Percentiles rank a stretch among this genome's conserved stretches.
Evolutionary conservation across 352 stramenopile species (phyloP).

Genomic region (Globisporangium cederbergense): DNA sequence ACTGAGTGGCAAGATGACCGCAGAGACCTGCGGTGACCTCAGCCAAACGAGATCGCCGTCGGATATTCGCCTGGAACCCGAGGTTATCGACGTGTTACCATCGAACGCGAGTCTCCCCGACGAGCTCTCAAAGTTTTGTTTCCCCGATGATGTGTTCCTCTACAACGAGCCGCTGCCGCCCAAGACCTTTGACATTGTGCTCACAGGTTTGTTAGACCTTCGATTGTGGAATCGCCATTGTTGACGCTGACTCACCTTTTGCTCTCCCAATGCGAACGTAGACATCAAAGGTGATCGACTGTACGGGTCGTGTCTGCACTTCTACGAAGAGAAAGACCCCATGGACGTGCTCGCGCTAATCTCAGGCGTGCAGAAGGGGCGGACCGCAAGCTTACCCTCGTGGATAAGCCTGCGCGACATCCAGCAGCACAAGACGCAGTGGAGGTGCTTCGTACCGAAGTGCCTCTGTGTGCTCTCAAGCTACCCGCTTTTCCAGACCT

Average conservation of each 20-base stretch:
- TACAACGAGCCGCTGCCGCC: slow-evolving; percentile 33
- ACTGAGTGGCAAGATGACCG: slow-evolving; percentile 42
- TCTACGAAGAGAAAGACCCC: slow-evolving; percentile 54
- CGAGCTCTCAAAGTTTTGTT: slow-evolving; percentile 73
- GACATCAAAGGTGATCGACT: slow-evolving; percentile 54
- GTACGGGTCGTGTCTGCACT: slow-evolving; percentile 65
- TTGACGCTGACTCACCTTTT: background rate
- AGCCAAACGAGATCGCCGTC: slow-evolving; percentile 31
- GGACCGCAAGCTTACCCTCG: slow-evolving; percentile 41
- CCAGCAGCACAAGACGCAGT: slow-evolving; percentile 51
- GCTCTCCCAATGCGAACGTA: background rate
- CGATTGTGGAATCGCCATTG: background rate
- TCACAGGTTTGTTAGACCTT: slow-evolving; percentile 38
- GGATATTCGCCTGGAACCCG: slow-evolving; percentile 48
- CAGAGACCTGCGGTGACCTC: slow-evolving; percentile 28
- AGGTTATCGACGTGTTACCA: slow-evolving; percentile 51
- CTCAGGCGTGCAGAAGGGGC: slow-evolving; percentile 36
- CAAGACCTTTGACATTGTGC: slow-evolving; percentile 61
- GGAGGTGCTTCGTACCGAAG: slow-evolving; percentile 58
- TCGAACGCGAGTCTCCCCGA: slow-evolving; percentile 44
- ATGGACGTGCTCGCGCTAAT: slow-evolving; percentile 66
- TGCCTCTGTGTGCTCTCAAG: slow-evolving; percentile 63
- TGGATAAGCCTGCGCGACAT: slow-evolving; percentile 74
- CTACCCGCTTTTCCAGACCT: slow-evolving; percentile 52
- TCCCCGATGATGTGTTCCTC: slow-evolving; percentile 56